phyloP scores from a whole-genome alignment of 1,139 yeast species.

The Kodamaea suecica region DNA sequence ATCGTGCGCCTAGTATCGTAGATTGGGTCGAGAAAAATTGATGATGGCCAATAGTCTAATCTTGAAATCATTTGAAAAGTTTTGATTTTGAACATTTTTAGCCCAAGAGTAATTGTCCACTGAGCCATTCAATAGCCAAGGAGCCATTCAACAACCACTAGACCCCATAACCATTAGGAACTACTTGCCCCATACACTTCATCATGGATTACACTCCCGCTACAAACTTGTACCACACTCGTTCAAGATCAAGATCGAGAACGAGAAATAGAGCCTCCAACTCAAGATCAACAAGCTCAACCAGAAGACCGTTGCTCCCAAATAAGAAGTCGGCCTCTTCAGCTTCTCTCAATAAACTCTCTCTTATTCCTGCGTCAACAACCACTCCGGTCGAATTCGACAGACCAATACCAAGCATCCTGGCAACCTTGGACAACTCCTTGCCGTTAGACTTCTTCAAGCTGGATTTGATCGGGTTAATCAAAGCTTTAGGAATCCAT shows the following conservation, averaged over 20 bases:
- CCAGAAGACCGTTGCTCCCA: slow-evolving; percentile 36
- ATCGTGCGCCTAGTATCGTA: too few species aligned
- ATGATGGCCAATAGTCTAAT: too few species aligned
- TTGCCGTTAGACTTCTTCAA: slow-evolving; percentile 82
- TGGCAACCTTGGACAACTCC: slow-evolving; percentile 58
- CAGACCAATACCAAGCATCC: slow-evolving; percentile 36
- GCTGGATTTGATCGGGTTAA: slow-evolving; percentile 68
- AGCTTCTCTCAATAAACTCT: slow-evolving; percentile 18
- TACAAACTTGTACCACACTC: slow-evolving; percentile 18
- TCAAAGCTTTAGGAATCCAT: slow-evolving; percentile 63
- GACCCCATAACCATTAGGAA: too few species aligned
- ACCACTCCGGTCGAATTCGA: slow-evolving; percentile 21
- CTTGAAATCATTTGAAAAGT: too few species aligned
- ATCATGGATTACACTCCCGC: slow-evolving; percentile 31
- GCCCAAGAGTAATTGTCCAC: too few species aligned
- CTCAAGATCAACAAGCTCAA: slow-evolving; percentile 36
- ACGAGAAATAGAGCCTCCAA: slow-evolving; percentile 34
- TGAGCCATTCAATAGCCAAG: too few species aligned
- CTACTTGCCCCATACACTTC: too few species aligned
- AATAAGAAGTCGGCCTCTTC: slow-evolving; percentile 31
- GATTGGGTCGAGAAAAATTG: too few species aligned
- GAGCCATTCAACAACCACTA: too few species aligned
- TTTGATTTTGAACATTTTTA: too few species aligned
- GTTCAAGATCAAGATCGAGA: slow-evolving; percentile 39
- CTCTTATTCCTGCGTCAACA: slow-evolving; percentile 5